Evolutionary conservation across 78 protist species (phyloP), one percentile per base, ranked within the genome.

Genomic region (Isochrysis galbana): DNA sequence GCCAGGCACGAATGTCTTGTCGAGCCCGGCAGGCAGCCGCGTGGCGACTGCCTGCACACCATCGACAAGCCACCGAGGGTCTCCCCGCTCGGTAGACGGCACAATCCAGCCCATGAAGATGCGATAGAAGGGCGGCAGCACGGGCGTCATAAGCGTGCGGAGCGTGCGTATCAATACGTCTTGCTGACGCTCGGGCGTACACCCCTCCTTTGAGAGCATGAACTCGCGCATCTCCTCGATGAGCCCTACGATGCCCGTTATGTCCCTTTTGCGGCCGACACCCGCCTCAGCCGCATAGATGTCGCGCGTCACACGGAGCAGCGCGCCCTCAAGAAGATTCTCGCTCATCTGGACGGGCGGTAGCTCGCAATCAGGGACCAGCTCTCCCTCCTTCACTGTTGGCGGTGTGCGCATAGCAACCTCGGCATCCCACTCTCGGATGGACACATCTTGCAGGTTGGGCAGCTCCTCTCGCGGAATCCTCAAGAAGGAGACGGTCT

Each of bases 101-200:
- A 70, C 80, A 21, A n/a, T 14, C 19, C 80, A 36, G 80, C 80
- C 80, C 80, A 77, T 77, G 86, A 77, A 77, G 47, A 41, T 77
- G 86, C 86, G 86, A 19, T 77, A 77, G 48, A 77, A 77, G 29
- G 86, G 86, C 45, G 86, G 86, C 29, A 39, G 23, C 34, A 77
- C 86, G 29, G 86, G 86, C 46, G 86, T 77, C 42, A 77, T 36
- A 22, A 77, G 86, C 23, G 21, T 10, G 36, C 46, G 44, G 19
- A 77, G 86, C 46, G 45, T 39, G 47, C 11, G 4, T 10, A 77
- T 19, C 23, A 77, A 17, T 46, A 41, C 61, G 29, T 51, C 61
- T 14, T 51, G 61, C 61, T 51, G 61, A 7, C 29, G 14, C 61
- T 7, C 7, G 14, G 61, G 29, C 61, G 61, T 44, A 21, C 0